phyloP scores from a whole-genome alignment of 2,329 filamentous ascomycete species.

The Zasmidium angulare region DNA sequence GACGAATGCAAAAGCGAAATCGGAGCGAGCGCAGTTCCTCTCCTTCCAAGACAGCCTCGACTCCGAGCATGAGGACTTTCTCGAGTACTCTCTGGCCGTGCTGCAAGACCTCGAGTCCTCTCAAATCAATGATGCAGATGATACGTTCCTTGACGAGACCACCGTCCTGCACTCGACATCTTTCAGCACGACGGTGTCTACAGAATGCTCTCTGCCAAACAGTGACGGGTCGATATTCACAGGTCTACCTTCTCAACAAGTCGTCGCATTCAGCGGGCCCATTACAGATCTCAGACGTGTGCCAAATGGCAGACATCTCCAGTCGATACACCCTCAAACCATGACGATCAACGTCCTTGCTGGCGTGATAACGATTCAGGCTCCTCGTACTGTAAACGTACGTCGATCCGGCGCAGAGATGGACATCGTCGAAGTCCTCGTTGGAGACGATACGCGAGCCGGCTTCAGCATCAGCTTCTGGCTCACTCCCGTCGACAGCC shows the following conservation, averaged over 20 bases:
- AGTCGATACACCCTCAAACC: slow-evolving; percentile 72
- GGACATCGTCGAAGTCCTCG: slow-evolving; percentile 71
- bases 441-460: slow-evolving; percentile 81
- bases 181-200: slow-evolving; percentile 28
- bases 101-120: slow-evolving; percentile 67
- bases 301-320: slow-evolving; percentile 65
- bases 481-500: slow-evolving; percentile 54
- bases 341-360: slow-evolving; percentile 81
- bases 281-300: slow-evolving; percentile 68
- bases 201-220: slow-evolving; percentile 30
- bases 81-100: slow-evolving; percentile 72
- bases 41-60: slow-evolving; percentile 21
- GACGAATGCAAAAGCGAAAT: background rate
- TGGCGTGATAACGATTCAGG: slow-evolving; percentile 70
- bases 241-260: slow-evolving; percentile 15
- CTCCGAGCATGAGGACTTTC: slow-evolving; percentile 59
- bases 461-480: slow-evolving; percentile 85
- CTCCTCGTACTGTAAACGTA: slow-evolving; percentile 67
- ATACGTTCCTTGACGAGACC: slow-evolving; percentile 34
- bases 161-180: slow-evolving; percentile 40
- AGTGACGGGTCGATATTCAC: slow-evolving; percentile 12
- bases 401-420: slow-evolving; percentile 49
- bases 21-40: slow-evolving; percentile 28
- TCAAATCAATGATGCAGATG: slow-evolving; percentile 44
- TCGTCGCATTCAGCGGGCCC: slow-evolving; percentile 42